Conservation (phyloP, 1,284 basidiomycete species). For the Fomitopsis schrenkii region DNA sequence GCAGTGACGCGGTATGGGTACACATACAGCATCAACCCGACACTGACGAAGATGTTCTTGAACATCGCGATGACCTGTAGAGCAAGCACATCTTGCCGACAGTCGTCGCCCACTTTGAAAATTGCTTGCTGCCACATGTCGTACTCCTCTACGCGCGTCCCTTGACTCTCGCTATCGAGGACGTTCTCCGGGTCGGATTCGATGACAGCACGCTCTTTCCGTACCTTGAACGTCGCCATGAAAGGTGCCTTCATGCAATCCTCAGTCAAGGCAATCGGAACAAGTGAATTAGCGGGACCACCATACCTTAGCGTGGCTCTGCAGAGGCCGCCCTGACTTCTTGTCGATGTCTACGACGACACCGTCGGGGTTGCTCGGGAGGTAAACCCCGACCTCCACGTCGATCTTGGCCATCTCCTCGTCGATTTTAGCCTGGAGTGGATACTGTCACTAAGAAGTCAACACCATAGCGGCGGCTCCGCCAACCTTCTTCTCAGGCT, state of each 20-base stretch:
- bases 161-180: conserved; percentile 57
- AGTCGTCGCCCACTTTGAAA: conserved; percentile 99
- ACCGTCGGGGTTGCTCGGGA: conserved; percentile 97
- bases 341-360: conserved; percentile 96
- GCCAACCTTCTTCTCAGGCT: conserved; percentile 91
- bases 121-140: conserved; percentile 99
- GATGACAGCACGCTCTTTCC: conserved; percentile 69
- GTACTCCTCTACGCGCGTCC: conserved; percentile 60
- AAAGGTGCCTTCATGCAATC: conserved; percentile 77
- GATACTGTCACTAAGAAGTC: neutral
- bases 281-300: neutral
- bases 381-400: conserved; percentile 92
- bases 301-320: conserved; percentile 94
- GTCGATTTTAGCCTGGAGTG: conserved; percentile 88
- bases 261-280: neutral
- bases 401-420: conserved; percentile 98
- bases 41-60: conserved; percentile 92
- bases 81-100: conserved; percentile 95
- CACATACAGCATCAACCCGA: conserved; percentile 90
- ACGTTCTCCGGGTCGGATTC: conserved; percentile 64
- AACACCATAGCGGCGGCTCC: neutral
- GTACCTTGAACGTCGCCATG: conserved; percentile 99
- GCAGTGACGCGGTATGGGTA: conserved; percentile 98
- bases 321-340: conserved; percentile 92
- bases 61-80: conserved; percentile 99